Base-by-base conservation (phyloP, 1,284 basidiomycete species). In the Cerrena zonata region DNA sequence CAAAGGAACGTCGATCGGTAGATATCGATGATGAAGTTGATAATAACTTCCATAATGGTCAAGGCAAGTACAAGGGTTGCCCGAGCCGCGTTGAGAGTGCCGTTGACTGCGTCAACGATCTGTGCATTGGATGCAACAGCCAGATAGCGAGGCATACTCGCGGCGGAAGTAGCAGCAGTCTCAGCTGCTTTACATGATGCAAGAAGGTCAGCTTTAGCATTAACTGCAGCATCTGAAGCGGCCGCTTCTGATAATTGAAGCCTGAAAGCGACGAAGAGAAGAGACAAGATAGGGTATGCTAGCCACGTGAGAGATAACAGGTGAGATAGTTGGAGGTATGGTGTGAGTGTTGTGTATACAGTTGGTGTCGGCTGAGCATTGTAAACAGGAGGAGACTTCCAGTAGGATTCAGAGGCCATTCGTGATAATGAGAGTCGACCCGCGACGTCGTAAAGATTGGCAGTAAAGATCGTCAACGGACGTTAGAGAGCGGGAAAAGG, bases 1-100 rank as follows among this genome's bases (percentile, higher is more conserved):
- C 94, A 98, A 46, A 97, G 75, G 58, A 96, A 84, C 1, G 94
- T 86, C 3, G 90, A 92, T 36, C 92, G 84, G 66, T 97, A 99
- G 48, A 87, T 82, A 69, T 94, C 88, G 59, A 97, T 82, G 53
- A 96, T 80, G 68, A 97, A 98, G 58, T 91, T 89, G 68, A 95
- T 86, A 58, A 95, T 82, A 1, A 76, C 82, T 64, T 94, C 88
- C 78, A 95, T 86, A 38, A 84, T 74, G 0, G 86, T 93, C 52
- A 95, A 72, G 2, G 86, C 72, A 37, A 91, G 72, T 27, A 90
- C 72, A 49, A 94, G 76, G 3, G 84, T 79, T 4, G 73, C 80
- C 23, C 89, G 84, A 15, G 91, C 84, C 12, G 79, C 90, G 47
- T 86, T 76, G 63, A 95, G 82, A 0, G 85, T 81, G 1, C 77